Conservation (phyloP, 108 stramenopile genomes). For the Stephanodiscus triporus region DNA sequence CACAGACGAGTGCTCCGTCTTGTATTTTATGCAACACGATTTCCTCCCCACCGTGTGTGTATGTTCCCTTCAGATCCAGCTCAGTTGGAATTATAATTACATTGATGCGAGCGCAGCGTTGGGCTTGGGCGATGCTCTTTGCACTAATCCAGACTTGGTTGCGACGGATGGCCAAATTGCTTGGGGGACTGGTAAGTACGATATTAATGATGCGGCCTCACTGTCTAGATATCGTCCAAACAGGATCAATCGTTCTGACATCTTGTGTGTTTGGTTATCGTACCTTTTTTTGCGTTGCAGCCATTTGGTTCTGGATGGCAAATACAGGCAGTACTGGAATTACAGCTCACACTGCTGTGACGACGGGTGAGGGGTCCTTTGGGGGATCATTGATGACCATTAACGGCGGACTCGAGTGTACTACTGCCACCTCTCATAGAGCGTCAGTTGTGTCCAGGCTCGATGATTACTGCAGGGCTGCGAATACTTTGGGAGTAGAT, state of each 20-base stretch:
- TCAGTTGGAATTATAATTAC: conserved; percentile 39
- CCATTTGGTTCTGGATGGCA: conserved; percentile 27
- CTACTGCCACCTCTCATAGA: not conserved
- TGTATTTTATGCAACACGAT: no score
- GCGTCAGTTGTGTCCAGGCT: conserved; percentile 1
- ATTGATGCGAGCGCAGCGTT: conserved; percentile 19
- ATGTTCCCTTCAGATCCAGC: conserved; percentile 3
- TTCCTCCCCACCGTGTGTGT: no score
- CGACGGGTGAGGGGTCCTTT: conserved; percentile 7
- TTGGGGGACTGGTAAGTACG: not conserved
- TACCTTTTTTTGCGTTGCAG: not conserved
- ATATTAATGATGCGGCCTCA: not conserved
- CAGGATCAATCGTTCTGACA: no score
- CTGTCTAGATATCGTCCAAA: no score
- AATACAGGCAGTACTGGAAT: conserved; percentile 6
- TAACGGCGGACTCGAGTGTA: conserved; percentile 20
- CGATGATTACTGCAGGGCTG: conserved; percentile 25
- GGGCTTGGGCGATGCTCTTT: conserved; percentile 5
- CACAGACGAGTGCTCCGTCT: not conserved
- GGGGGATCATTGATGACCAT: conserved; percentile 25
- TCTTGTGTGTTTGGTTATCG: no score
- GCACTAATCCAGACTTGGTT: conserved; percentile 24
- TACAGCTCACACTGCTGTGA: not conserved
- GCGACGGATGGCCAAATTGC: conserved; percentile 4
- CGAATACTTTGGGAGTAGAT: not conserved